These are phyloP conservation scores for Capronia coronata DNA, from an alignment of 2,329 filamentous ascomycete species.

Conservation along the genomic window DNA sequence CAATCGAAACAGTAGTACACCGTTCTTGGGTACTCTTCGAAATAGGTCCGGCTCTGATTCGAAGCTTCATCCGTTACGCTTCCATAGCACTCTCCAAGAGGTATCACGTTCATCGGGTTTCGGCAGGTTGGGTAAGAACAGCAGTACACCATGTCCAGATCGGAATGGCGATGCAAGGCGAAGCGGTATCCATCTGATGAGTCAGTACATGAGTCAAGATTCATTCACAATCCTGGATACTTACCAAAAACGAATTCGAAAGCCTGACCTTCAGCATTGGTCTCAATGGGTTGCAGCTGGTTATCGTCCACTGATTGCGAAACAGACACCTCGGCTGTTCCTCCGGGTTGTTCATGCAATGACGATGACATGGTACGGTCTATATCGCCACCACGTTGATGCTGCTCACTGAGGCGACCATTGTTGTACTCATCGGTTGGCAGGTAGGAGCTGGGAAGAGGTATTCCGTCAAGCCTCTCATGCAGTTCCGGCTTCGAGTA, in stretches of 20 bases:
- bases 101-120: constrained; percentile 11
- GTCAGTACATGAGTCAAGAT: not conserved
- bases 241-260: constrained; percentile 6
- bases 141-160: constrained; percentile 4
- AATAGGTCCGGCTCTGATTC: not conserved
- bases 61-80: constrained; percentile 3
- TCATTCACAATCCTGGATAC: not conserved
- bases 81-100: constrained; percentile 4
- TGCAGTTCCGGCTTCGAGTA: constrained; percentile 5
- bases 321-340: not conserved
- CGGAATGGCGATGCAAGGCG: constrained; percentile 6
- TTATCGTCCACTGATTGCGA: not conserved
- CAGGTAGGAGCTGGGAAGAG: constrained; percentile 9
- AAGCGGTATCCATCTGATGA: constrained; percentile 1
- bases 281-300: not conserved
- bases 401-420: not conserved
- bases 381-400: not conserved
- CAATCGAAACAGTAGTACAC: constrained; percentile 12
- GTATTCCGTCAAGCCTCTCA: constrained; percentile 8
- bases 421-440: not conserved
- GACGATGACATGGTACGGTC: not conserved
- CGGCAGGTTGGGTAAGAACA: constrained; percentile 11
- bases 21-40: not conserved
- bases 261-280: not conserved
- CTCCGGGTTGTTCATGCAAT: not conserved